Evolutionary conservation across 371 early-diverging fungal genomes (phyloP), one percentile per base, ranked within the genome.

Genomic region (Apophysomyces variabilis): DNA sequence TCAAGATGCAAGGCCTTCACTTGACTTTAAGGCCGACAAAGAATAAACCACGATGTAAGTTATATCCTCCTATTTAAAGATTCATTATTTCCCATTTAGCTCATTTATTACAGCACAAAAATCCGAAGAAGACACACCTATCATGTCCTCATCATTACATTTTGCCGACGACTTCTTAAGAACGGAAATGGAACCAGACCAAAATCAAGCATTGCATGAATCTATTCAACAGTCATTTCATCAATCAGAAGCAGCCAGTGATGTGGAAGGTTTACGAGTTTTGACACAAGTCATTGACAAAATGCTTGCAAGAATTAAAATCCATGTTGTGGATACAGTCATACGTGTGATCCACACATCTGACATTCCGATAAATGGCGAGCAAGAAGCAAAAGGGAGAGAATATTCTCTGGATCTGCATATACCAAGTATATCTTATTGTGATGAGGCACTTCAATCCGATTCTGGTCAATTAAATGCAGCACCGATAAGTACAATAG

Each of bases 131-230:
- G 91, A 89, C n/a, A 83, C 85, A 6, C 89, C 89, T 26, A 82
- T 93, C 45, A 68, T 94, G 67, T 89, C 93, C 0, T 91, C 93
- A n/a, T 94, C 95, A 0, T 76, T 94, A 13, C 92, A 91, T 68
- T 90, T 96, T 64, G 96, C 96, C 9, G 95, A 89, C 38, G 93
- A 92, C 73, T 95, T 96, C 73, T 65, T 95, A 57, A 83, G 88
- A 32, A 85, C 87, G 36, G 92, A 92, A 65, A 75, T 85, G 21
- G 71, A 82, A 44, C 75, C 73, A 16, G 85, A 85, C 26, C 85
- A 89, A 59, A 82, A 81, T 8, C 79, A 80, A 47, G 84, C 82
- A 39, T 73, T 89, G 14, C 78, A 78, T 45, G 77, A 84, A 66
- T 86, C 88, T 7, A 78, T 89, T 11, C 79, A 84, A 46, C 82